These are phyloP conservation scores for Musa itinerans DNA, from an alignment of 176 grass and related monocot genomes.

Conservation along the genomic window DNA sequence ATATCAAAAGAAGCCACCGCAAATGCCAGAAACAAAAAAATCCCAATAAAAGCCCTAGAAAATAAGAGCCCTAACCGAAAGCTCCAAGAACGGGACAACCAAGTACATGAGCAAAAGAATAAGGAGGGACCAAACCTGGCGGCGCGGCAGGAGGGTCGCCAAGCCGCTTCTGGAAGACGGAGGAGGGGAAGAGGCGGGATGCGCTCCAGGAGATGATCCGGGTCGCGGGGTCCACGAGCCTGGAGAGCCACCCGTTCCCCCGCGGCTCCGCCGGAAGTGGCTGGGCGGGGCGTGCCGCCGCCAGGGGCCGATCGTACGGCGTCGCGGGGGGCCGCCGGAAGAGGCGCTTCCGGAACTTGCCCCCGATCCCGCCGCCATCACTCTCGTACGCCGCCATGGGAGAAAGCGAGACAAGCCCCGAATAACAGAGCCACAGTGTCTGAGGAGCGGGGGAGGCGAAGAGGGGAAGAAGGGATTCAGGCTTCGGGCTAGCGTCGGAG, in stretches of 20 bases:
- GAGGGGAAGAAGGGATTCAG: too few species aligned
- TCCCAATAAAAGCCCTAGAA: neutral
- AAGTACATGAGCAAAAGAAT: neutral
- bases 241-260: neutral
- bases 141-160: neutral
- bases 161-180: conserved; percentile 14
- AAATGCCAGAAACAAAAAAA: neutral
- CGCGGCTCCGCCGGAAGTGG: neutral
- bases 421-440: too few species aligned
- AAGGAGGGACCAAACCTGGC: neutral
- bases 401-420: neutral
- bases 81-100: neutral
- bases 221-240: neutral
- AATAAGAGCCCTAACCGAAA: neutral
- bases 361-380: neutral
- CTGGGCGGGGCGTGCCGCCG: neutral
- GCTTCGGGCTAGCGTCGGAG: too few species aligned
- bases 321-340: neutral
- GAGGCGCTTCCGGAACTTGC: conserved; percentile 12
- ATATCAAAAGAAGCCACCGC: neutral
- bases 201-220: conserved; percentile 7
- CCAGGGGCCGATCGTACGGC: conserved; percentile 4
- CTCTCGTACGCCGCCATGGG: neutral
- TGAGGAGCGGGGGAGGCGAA: too few species aligned
- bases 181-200: conserved; percentile 33